A percentile compares a stretch with the other conserved stretches of the same genome.
These are phyloP conservation scores for Globisporangium canariense DNA, from an alignment of 352 stramenopile species.

Conservation along the genomic window DNA sequence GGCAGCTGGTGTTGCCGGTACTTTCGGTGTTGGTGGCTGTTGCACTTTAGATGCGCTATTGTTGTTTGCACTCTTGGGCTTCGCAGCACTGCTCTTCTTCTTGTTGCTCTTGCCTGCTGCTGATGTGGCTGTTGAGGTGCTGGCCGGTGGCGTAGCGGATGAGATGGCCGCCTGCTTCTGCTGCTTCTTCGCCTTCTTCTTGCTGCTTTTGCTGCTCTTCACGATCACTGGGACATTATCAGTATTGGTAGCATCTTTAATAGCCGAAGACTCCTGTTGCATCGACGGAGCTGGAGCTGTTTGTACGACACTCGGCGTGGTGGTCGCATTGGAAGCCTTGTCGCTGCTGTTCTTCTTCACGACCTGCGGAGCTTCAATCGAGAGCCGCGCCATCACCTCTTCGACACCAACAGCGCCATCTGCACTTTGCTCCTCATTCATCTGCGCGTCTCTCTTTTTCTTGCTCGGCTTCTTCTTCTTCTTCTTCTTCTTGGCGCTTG, in stretches of 20 bases:
- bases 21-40: not conserved
- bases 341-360: not conserved
- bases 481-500: constrained; percentile 12
- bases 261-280: not conserved
- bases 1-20: not conserved
- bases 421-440: not conserved
- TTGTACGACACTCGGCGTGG: not conserved
- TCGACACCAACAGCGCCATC: not conserved
- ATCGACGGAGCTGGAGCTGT: not conserved
- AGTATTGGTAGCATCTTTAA: not conserved
- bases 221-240: not conserved
- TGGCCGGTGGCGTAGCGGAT: not conserved
- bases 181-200: constrained; percentile 3
- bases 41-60: not conserved
- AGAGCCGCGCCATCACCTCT: constrained; percentile 2
- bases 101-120: constrained; percentile 3
- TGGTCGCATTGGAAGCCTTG: not conserved
- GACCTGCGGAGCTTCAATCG: not conserved
- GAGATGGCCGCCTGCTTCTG: not conserved
- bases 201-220: constrained; percentile 27
- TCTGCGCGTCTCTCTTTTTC: constrained; percentile 20
- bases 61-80: constrained; percentile 5
- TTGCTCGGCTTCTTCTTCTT: constrained; percentile 23
- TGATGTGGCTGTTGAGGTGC: not conserved
- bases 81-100: constrained; percentile 4